Conservation (phyloP, 352 stramenopile genomes). For the Globisporangium splendens region DNA sequence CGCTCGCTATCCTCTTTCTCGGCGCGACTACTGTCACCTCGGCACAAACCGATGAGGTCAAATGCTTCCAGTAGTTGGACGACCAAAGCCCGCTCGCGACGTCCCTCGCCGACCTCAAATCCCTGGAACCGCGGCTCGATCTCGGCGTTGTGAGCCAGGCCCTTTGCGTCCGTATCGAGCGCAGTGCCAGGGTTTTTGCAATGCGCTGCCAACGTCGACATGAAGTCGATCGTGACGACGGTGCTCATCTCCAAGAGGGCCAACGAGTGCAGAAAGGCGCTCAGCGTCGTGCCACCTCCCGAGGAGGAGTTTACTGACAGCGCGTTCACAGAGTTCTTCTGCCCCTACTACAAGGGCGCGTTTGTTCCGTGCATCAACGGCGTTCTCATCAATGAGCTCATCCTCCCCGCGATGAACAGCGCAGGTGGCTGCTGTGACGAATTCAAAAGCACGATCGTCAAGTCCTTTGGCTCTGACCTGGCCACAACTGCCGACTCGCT, state of each 20-base stretch:
- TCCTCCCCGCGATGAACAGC: conserved; percentile 4
- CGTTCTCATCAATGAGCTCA: conserved; percentile 1
- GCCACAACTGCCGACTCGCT: not conserved
- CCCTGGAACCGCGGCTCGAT: too few relatives aligned
- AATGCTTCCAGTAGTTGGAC: too few relatives aligned
- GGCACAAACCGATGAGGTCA: too few relatives aligned
- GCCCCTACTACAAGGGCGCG: conserved; percentile 2
- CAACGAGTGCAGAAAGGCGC: not conserved
- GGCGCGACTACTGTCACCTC: too few relatives aligned
- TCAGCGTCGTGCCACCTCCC: not conserved
- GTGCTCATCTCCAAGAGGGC: not conserved
- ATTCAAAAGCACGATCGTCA: conserved; percentile 5
- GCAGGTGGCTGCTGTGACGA: conserved; percentile 4
- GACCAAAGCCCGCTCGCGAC: too few relatives aligned
- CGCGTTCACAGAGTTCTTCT: not conserved
- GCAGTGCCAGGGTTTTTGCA: conserved; percentile 3
- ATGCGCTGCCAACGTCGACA: conserved; percentile 8
- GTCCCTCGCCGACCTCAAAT: too few relatives aligned
- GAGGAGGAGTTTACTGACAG: not conserved
- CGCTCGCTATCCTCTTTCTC: too few relatives aligned
- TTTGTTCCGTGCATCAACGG: conserved; percentile 11
- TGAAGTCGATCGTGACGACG: not conserved
- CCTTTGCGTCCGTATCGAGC: not conserved
- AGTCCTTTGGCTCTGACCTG: conserved; percentile 4
- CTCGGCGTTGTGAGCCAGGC: too few relatives aligned